A percentile compares a stretch with the other conserved stretches of the same genome.
Evolutionary conservation across 768 basidiomycete species (phyloP).

Genomic region (Kwoniella pini): DNA sequence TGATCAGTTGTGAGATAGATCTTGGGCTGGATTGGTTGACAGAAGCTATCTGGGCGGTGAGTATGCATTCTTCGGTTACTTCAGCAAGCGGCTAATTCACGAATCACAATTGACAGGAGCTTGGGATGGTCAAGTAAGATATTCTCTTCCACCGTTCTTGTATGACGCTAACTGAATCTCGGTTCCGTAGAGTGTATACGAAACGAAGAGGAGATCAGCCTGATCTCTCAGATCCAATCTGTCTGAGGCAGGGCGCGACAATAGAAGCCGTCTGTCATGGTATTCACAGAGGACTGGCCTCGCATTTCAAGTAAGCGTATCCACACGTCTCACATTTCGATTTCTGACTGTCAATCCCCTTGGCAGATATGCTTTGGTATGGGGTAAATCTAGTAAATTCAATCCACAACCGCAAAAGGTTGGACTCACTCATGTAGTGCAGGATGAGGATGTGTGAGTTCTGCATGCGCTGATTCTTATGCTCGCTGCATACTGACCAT

Average conservation of each 20-base stretch:
- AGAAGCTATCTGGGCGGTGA: conserved; percentile 58
- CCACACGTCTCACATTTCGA: not conserved
- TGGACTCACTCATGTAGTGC: conserved; percentile 76
- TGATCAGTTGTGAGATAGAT: conserved; percentile 94
- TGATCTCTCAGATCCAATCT: conserved; percentile 84
- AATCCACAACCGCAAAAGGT: conserved; percentile 90
- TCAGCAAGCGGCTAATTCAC: not conserved
- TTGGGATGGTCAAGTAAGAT: conserved; percentile 50
- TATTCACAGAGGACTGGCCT: conserved; percentile 82
- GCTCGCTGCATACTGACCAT: no score
- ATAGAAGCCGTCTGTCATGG: conserved; percentile 94
- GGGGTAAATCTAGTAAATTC: conserved; percentile 96
- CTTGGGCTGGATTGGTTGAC: conserved; percentile 65
- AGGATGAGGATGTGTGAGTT: conserved; percentile 55
- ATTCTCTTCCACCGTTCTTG: not conserved
- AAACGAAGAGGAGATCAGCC: conserved; percentile 96
- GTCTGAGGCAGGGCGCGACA: conserved; percentile 81
- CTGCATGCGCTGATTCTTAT: not conserved
- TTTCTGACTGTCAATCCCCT: not conserved
- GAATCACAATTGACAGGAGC: conserved; percentile 24
- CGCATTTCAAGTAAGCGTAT: conserved; percentile 69
- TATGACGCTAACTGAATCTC: not conserved
- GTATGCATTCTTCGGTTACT: conserved; percentile 4
- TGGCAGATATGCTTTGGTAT: conserved; percentile 78
- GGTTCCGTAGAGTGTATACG: conserved; percentile 75